Conservation (phyloP, 768 basidiomycete species). For the Suillus variegatus region DNA sequence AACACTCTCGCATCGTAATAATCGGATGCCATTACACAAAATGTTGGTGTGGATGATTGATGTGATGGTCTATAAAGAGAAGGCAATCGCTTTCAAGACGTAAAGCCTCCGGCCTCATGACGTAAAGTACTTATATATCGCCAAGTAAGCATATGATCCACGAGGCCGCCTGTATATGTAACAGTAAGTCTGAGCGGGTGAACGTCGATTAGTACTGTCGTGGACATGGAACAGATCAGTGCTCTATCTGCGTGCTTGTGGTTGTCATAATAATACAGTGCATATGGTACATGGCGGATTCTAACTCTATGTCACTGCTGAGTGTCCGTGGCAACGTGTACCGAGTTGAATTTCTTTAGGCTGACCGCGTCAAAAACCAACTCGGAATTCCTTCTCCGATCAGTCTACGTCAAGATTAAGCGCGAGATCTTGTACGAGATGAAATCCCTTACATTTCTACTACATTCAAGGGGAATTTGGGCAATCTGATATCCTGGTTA, state of each 20-base stretch:
- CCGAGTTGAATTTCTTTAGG: constrained; percentile 15
- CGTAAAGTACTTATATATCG: neutral
- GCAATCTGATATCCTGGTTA: constrained; percentile 18
- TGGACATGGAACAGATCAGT: neutral
- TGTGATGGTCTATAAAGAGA: neutral
- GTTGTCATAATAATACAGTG: neutral
- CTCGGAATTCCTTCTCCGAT: constrained; percentile 17
- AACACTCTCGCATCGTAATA: neutral
- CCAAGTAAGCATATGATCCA: neutral
- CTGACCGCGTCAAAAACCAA: constrained; percentile 21
- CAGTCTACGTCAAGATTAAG: constrained; percentile 11
- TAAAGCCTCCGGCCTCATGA: neutral
- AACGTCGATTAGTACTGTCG: neutral
- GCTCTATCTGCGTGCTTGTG: neutral
- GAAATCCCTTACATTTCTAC: constrained; percentile 15
- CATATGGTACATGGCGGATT: neutral
- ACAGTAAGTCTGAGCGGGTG: neutral
- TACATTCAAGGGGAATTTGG: constrained; percentile 12
- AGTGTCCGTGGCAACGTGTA: neutral
- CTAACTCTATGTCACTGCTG: neutral
- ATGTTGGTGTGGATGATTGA: neutral
- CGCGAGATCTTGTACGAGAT: neutral
- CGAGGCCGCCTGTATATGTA: neutral
- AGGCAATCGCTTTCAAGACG: neutral
- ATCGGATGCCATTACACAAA: neutral